phyloP scores from a whole-genome alignment of 345 rosid genomes.

The Linum tenue region DNA sequence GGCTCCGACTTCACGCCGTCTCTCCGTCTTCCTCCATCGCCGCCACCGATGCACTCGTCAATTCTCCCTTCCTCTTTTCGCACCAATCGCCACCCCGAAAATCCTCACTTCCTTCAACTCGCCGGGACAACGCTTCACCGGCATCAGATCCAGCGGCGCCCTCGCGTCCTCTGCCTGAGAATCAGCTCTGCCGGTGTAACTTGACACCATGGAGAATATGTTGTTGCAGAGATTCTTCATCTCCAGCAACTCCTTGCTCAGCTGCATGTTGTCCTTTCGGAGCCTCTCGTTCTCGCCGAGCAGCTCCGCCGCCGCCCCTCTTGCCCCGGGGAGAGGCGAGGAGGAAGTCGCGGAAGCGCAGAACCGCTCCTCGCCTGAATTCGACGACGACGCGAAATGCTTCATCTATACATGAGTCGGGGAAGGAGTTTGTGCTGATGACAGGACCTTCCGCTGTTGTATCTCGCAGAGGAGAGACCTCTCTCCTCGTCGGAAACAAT shows the following conservation, averaged over 20 bases:
- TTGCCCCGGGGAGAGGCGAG: conserved; percentile 4
- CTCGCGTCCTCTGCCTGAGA: background rate
- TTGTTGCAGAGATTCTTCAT: conserved; percentile 30
- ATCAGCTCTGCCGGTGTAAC: conserved; percentile 10
- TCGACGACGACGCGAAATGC: no score
- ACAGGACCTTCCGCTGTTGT: background rate
- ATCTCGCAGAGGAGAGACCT: background rate
- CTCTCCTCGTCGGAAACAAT: conserved; percentile 1
- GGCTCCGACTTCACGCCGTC: conserved; percentile 12
- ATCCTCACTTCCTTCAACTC: background rate
- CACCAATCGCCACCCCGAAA: background rate
- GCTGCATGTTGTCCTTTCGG: conserved; percentile 30
- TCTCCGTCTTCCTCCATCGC: conserved; percentile 12
- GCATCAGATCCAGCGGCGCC: conserved; percentile 13
- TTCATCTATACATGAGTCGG: background rate
- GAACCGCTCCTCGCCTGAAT: conserved; percentile 27
- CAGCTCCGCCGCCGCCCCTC: conserved; percentile 22
- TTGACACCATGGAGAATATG: conserved; percentile 25
- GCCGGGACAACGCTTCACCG: background rate
- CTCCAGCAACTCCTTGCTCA: conserved; percentile 23
- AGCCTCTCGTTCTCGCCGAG: conserved; percentile 36
- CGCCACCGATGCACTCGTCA: conserved; percentile 16
- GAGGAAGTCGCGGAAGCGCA: conserved; percentile 17
- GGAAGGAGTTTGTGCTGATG: background rate
- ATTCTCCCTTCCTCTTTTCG: conserved; percentile 8